Base-by-base conservation (phyloP, 768 basidiomycete species). In the Coprinopsis sp. region DNA sequence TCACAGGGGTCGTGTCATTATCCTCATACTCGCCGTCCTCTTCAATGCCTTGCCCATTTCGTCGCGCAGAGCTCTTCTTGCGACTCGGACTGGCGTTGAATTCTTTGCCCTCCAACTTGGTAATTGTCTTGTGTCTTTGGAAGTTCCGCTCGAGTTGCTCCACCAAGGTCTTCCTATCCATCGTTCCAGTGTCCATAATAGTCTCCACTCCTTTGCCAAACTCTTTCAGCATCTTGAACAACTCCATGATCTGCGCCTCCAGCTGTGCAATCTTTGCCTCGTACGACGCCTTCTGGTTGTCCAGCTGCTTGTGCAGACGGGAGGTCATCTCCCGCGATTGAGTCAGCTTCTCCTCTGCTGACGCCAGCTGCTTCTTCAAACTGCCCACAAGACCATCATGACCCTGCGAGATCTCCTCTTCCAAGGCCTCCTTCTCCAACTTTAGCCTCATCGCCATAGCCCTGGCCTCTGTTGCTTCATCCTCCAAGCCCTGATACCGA, bases 151-250 rank as follows among this genome's bases (percentile, higher is more conserved):
- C 88, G 44, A 95, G 71, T 16, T 79, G 78, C 28, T 85, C 77
- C 6, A 96, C 83, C 31, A 98, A 75, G 14, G 82, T 74, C 65
- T 84, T 85, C 49, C 91, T 77, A 58, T 94, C 87, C 79, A 92
- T 81, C 6, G 72, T 76, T 33, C 76, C 77, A 21, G 69, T 73
- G 61, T 84, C 87, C 16, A 88, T 67, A 49, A 93, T 80, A 51
- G 76, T 78, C 46, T 89, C 86, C 29, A 91, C 77, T 12, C 86
- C 84, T 46, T 77, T 81, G 13, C 86, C 82, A 28, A 87, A 77
- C 57, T 95, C 89, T 61, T 82, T 88, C 44, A 98, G 72, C 91
- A 96, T 95, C 54, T 86, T 77, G 70, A 94, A 98, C 14, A 97
- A 66, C 60, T 96, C 93, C 75, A 88, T 80, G 51, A 95, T 94